These are phyloP conservation scores for Rhinocladiella mackenziei DNA, from an alignment of 2,329 filamentous ascomycete species.

Conservation along the genomic window DNA sequence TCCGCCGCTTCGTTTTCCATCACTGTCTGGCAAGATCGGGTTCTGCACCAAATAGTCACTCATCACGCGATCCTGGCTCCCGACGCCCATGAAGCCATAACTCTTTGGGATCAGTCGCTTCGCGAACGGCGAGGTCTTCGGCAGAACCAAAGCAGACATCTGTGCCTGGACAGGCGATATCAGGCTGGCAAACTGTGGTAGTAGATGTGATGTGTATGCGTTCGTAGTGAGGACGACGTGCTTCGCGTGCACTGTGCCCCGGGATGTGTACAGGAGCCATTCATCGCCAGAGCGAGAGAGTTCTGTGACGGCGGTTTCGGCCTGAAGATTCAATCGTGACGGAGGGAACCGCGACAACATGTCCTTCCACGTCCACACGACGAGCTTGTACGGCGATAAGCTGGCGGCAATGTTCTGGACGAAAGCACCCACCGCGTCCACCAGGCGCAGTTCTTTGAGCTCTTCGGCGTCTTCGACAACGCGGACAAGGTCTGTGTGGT, in stretches of 20 bases:
- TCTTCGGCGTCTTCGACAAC: slow-evolving; percentile 28
- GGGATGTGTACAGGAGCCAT: slow-evolving; percentile 40
- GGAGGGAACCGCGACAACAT: slow-evolving; percentile 35
- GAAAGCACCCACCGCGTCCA: slow-evolving; percentile 18
- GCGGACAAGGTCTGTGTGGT: background rate
- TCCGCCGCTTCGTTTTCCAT: slow-evolving; percentile 29
- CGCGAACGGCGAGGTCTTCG: slow-evolving; percentile 24
- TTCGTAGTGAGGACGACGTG: slow-evolving; percentile 68
- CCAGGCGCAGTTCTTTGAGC: slow-evolving; percentile 34
- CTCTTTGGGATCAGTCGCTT: slow-evolving; percentile 29
- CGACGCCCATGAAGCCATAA: slow-evolving; percentile 43
- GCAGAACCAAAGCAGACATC: slow-evolving; percentile 45
- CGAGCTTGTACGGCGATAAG: slow-evolving; percentile 23
- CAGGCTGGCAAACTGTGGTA: slow-evolving; percentile 64
- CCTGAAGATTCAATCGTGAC: slow-evolving; percentile 41
- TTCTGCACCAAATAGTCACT: slow-evolving; percentile 66
- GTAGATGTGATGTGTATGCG: slow-evolving; percentile 72
- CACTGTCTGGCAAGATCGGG: slow-evolving; percentile 30
- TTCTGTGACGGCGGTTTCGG: slow-evolving; percentile 40
- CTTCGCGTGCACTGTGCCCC: slow-evolving; percentile 44
- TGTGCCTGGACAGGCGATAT: slow-evolving; percentile 71
- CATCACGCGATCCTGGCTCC: slow-evolving; percentile 53
- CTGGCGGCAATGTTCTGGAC: slow-evolving; percentile 20
- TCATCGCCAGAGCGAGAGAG: background rate
- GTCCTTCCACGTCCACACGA: slow-evolving; percentile 13